Evolutionary conservation across 2,329 filamentous ascomycete genomes (phyloP).

Genomic region (Neofusicoccum sp.): DNA sequence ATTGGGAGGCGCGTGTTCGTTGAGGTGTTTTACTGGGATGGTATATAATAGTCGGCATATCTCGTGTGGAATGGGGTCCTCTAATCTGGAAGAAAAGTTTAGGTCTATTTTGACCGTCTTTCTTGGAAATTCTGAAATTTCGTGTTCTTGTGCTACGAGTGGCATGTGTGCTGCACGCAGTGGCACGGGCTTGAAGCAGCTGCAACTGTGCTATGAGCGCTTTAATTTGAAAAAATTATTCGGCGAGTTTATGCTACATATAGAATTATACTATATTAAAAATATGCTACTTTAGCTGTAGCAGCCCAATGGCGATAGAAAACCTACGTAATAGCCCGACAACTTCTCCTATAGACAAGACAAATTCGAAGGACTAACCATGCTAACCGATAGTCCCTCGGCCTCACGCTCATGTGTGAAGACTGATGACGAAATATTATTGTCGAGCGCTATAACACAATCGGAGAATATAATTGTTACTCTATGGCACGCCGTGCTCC

Average conservation of each 20-base stretch:
- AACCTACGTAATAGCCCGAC: not conserved
- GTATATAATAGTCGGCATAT: too few species aligned
- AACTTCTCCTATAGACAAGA: not conserved
- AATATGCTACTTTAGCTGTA: not conserved
- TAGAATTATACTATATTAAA: not conserved
- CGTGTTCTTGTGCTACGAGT: too few species aligned
- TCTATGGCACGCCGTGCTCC: too few species aligned
- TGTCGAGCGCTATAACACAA: not conserved
- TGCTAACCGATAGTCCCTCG: not conserved
- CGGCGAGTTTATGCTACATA: not conserved
- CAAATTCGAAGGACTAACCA: not conserved
- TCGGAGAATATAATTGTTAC: too few species aligned
- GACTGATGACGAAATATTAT: slow-evolving; percentile 2
- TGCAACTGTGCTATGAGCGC: not conserved
- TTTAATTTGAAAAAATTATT: not conserved
- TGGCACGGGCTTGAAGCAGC: not conserved
- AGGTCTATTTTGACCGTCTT: too few species aligned
- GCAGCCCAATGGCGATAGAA: not conserved
- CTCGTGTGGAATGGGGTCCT: too few species aligned
- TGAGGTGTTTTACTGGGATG: too few species aligned
- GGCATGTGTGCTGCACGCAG: too few species aligned
- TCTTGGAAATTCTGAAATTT: too few species aligned
- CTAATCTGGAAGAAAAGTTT: too few species aligned
- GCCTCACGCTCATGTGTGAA: not conserved
- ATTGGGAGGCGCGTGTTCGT: too few species aligned